phyloP scores from a whole-genome alignment of 176 grass and related monocot species.

The Otatea glauca region DNA sequence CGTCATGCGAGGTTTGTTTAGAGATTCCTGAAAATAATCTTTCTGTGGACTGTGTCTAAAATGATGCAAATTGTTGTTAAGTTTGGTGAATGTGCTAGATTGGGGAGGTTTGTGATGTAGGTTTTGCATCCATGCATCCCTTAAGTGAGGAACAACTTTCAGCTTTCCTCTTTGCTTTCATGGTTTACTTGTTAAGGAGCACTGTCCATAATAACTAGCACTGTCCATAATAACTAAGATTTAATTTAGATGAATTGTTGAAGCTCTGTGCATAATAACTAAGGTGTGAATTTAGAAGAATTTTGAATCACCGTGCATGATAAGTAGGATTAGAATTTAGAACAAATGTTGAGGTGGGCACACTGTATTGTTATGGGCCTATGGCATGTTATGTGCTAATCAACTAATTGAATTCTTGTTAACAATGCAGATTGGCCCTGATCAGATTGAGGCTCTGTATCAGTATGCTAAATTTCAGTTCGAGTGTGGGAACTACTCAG shows the following conservation, averaged over 20 bases:
- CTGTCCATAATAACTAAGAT: not conserved
- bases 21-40: not conserved
- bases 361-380: not conserved
- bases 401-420: constrained; percentile 15
- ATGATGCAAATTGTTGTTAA: not conserved
- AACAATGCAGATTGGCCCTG: constrained; percentile 71
- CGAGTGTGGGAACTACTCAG: constrained; percentile 89
- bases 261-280: not conserved
- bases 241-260: not conserved
- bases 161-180: not conserved
- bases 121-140: not conserved
- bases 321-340: not conserved
- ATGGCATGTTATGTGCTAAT: not conserved
- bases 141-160: not conserved
- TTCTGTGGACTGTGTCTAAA: not conserved
- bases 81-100: not conserved
- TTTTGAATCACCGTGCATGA: not conserved
- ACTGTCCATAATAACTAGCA: not conserved
- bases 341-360: not conserved
- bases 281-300: not conserved
- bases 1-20: not conserved
- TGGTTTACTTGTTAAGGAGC: not conserved
- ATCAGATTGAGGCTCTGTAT: constrained; percentile 89
- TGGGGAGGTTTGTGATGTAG: not conserved
- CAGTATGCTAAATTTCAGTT: constrained; percentile 93